phyloP scores from a whole-genome alignment of 2,329 filamentous ascomycete genomes.

The Hypoxylon sp. region DNA sequence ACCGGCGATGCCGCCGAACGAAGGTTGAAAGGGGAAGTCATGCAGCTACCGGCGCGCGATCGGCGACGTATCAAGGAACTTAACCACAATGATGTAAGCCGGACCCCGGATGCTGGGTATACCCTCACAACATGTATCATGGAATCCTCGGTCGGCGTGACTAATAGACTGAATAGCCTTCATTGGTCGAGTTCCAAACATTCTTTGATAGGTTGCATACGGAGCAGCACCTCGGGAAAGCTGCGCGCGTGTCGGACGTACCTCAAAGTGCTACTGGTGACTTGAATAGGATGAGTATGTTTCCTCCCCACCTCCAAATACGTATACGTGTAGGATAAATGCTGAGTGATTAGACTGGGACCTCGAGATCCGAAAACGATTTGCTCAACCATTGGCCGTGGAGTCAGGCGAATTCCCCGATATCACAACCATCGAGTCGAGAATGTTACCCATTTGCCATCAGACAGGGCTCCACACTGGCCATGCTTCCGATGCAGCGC shows the following conservation, averaged over 20 bases:
- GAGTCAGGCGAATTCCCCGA: conserved; percentile 79
- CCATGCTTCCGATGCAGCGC: conserved; percentile 69
- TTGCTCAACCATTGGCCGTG: conserved; percentile 70
- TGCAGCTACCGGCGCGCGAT: conserved; percentile 76
- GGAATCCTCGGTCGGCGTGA: background rate
- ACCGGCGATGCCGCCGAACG: conserved; percentile 74
- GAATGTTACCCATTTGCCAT: conserved; percentile 77
- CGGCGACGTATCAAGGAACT: conserved; percentile 75
- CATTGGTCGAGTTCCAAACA: conserved; percentile 65
- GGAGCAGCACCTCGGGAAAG: conserved; percentile 61
- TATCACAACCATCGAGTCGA: conserved; percentile 69
- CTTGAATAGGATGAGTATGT: conserved; percentile 83
- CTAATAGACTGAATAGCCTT: conserved; percentile 54
- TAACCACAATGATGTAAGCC: conserved; percentile 68
- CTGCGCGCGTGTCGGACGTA: conserved; percentile 66
- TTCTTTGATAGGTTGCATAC: conserved; percentile 62
- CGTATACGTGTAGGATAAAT: conserved; percentile 11
- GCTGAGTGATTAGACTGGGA: conserved; percentile 65
- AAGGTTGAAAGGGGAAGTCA: conserved; percentile 75
- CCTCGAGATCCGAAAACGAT: conserved; percentile 74
- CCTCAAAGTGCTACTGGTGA: conserved; percentile 77
- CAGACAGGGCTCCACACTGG: conserved; percentile 71
- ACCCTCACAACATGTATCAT: background rate
- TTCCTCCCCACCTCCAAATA: background rate
- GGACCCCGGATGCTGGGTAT: background rate